Percentiles rank a stretch among this genome's conserved stretches.
Conservation (phyloP, 805 yeast species). For the Metschnikowia gruessii region DNA sequence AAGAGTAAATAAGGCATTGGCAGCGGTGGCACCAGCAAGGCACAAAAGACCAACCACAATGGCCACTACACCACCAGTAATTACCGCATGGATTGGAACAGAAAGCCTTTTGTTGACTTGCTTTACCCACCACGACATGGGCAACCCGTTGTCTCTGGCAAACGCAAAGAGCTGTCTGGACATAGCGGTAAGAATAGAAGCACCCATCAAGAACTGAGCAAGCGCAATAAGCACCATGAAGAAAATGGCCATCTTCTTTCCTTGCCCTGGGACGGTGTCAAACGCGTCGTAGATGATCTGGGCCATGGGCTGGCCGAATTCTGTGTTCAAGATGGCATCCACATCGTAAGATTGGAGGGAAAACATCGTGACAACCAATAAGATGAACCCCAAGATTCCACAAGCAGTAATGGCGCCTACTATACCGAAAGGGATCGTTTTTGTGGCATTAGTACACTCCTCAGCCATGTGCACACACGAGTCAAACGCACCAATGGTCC, state of each 20-base stretch:
- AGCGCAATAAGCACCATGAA: conserved; percentile 55
- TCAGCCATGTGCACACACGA: conserved; percentile 72
- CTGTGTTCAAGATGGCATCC: conserved; percentile 21
- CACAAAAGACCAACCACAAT: conserved; percentile 55
- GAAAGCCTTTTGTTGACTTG: conserved; percentile 52
- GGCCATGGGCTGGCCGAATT: conserved; percentile 58
- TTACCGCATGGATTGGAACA: conserved; percentile 66
- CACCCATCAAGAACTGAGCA: conserved; percentile 67
- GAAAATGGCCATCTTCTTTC: conserved; percentile 62
- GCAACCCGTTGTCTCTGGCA: conserved; percentile 74
- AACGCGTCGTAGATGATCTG: conserved; percentile 60
- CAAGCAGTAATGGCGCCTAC: conserved; percentile 56
- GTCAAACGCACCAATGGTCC: conserved; percentile 77
- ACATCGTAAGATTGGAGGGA: conserved; percentile 48
- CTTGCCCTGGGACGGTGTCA: conserved; percentile 28
- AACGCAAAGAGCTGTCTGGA: conserved; percentile 75
- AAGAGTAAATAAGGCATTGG: conserved; percentile 65
- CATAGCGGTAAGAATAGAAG: conserved; percentile 57
- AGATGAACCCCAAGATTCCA: conserved; percentile 55
- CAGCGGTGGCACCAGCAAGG: conserved; percentile 57
- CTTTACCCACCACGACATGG: conserved; percentile 49
- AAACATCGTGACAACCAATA: conserved; percentile 52
- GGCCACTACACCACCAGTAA: conserved; percentile 44
- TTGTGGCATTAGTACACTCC: conserved; percentile 61
- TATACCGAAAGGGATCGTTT: conserved; percentile 65